Base-by-base conservation (phyloP, 495 filamentous ascomycete species). In the Penicillium bovifimosum region DNA sequence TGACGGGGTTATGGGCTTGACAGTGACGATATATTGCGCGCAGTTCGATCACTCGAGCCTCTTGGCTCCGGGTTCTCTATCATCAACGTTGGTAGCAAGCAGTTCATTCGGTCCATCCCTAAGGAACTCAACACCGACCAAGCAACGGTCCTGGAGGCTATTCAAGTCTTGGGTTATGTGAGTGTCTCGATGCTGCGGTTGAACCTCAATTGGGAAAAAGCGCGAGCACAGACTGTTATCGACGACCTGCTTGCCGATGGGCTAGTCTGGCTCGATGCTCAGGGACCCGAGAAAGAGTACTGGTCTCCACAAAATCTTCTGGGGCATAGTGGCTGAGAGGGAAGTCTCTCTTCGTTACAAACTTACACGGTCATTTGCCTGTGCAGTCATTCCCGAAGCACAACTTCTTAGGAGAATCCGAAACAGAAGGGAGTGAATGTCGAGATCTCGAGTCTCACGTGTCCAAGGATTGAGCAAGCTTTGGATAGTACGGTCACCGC, bases 81-180 rank as follows among this genome's bases (percentile, higher is more conserved):
- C 46, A 75, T 95, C 50, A 81, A 71, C 28, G 83, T 98, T 45
- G 93, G 95, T 6, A 79, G 79, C 56, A 88, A 88, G 64, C 78
- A 86, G 48, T 95, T 93, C 71, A 95, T 98, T 43, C 81, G 95
- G 16, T 95, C 89, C 1, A 83, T 97, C 31, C 95, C 93, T 1
- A 96, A 96, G 69, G 95, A 99, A 71, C 79, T 99, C 47, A 96
- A 95, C 62, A 91, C 84, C 11, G 93, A 99, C 64, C 93, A 99
- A 72, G 84, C 87, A 42, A 88, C 84, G 7, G 93, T 96, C 11
- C 77, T 99, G 7, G 95, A 97, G 68, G 90, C 84, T 0, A 90
- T 89, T 3, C 83, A 88, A 52, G 68, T 97, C 17, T 73, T 96
- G 13, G 91, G 93, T 0, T 96, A 88, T 64, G 88, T 97, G 18